A percentile compares a stretch with the other conserved stretches of the same genome.
Evolutionary conservation across 352 stramenopile species (phyloP).

Genomic region (Peronospora tabacina): DNA sequence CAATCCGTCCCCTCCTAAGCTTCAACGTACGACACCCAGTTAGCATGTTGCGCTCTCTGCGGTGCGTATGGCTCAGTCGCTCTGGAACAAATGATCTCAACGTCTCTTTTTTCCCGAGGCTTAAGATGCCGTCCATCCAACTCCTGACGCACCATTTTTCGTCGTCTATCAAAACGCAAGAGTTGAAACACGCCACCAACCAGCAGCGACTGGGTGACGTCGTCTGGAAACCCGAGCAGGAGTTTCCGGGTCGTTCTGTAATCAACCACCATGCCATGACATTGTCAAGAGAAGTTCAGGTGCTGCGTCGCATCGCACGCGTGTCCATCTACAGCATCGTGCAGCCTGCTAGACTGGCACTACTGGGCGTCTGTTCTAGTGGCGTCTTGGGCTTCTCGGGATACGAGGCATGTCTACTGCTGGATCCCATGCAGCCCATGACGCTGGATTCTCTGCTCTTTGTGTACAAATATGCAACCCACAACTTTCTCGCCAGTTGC

Average conservation of each 20-base stretch:
- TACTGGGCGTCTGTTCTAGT: slow-evolving; percentile 41
- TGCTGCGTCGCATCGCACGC: slow-evolving; percentile 37
- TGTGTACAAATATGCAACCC: slow-evolving; percentile 45
- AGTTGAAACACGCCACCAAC: slow-evolving; percentile 2
- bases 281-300: slow-evolving; percentile 22
- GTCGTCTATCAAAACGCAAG: slow-evolving; percentile 7
- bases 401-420: slow-evolving; percentile 43
- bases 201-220: slow-evolving; percentile 29
- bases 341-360: slow-evolving; percentile 36
- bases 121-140: no score
- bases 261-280: slow-evolving; percentile 32
- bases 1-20: no score
- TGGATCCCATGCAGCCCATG: slow-evolving; percentile 25
- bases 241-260: slow-evolving; percentile 42
- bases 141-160: background rate
- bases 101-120: no score
- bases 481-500: slow-evolving; percentile 59
- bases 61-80: no score
- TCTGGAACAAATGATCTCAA: no score
- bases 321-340: slow-evolving; percentile 40
- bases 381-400: slow-evolving; percentile 37
- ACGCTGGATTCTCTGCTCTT: slow-evolving; percentile 35
- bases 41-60: no score
- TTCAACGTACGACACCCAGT: no score
- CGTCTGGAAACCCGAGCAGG: slow-evolving; percentile 51